Evolutionary conservation across 139 green algal species (phyloP), one percentile per base, ranked within the genome.

Genomic region (Closterium sp.): DNA sequence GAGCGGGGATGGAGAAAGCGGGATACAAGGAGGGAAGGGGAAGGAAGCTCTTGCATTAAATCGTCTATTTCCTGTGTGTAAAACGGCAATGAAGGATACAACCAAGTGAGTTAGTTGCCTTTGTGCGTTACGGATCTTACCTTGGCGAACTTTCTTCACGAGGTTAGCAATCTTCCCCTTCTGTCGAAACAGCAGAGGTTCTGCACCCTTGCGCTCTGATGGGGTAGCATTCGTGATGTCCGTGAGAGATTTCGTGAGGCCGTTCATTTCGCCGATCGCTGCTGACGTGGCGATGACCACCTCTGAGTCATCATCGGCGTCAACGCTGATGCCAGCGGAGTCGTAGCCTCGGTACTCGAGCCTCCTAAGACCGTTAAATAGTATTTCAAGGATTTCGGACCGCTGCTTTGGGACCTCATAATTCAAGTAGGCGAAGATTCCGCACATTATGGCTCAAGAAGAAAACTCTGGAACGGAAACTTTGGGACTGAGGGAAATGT

Each of bases 341-440:
- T 99, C 98, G 84, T 99, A 99, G 36, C 98, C 98, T 34, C 98
- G 95, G 94, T 99, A 99, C 91, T 99, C 98, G 8, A 99, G 95
- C 28, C 98, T 94, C 87, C 96, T 95, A 33, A 99, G 95, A 0
- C 98, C 98, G 0, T 95, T 97, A 23, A 96, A 25, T 16, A 96
- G 91, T n/a, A 90, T 86, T 8, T 99, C 95, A 8, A 99, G 89
- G 28, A 99, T 97, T 0, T 94, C 93, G 28, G 94, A 86, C 8
- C 97, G 91, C 66, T 96, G 93, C 31, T 90, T 90, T 4, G 92
- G 85, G 4, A 97, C 91, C 31, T 95, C 95, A 90, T 95, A 98
- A 84, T 97, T 98, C 87, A 98, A 97, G 94, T 99, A 99, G 0
- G 98, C 98, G 83, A 99, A 99, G 66, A 99, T 99, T 25, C 98